A percentile compares a stretch with the other conserved stretches of the same genome.
These are phyloP conservation scores for Alloascoidea africana DNA, from an alignment of 805 yeast species.

Conservation along the genomic window DNA sequence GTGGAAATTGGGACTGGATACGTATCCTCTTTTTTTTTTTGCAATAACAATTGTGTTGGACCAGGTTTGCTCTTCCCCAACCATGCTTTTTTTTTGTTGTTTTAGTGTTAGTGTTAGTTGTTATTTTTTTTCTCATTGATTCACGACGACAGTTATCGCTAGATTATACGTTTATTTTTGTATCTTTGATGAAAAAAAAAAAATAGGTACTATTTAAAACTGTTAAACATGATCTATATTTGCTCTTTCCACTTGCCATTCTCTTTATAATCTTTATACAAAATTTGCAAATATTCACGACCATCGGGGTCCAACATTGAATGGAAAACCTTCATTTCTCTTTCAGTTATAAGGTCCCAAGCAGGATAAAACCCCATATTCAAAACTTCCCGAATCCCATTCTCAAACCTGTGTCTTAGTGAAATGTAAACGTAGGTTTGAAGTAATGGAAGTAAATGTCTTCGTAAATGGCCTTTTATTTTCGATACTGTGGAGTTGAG, in stretches of 20 bases:
- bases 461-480: background rate
- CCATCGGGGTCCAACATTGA: constrained; percentile 47
- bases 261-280: constrained; percentile 49
- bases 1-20: too few relatives aligned
- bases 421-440: background rate
- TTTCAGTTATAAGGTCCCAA: constrained; percentile 44
- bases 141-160: too few relatives aligned
- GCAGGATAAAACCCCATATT: constrained; percentile 35
- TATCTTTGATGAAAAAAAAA: too few relatives aligned
- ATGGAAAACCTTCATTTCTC: constrained; percentile 43
- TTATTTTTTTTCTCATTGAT: too few relatives aligned
- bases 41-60: too few relatives aligned
- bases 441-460: background rate
- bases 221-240: constrained; percentile 11
- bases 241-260: constrained; percentile 60
- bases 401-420: constrained; percentile 23
- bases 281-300: constrained; percentile 37
- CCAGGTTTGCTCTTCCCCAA: too few relatives aligned
- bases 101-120: too few relatives aligned
- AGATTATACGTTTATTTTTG: too few relatives aligned
- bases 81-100: too few relatives aligned
- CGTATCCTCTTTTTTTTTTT: too few relatives aligned
- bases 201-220: too few relatives aligned
- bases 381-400: constrained; percentile 29
- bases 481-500: background rate